Base-by-base conservation (phyloP, 495 filamentous ascomycete species). In the Lasiosphaeria miniovina region DNA sequence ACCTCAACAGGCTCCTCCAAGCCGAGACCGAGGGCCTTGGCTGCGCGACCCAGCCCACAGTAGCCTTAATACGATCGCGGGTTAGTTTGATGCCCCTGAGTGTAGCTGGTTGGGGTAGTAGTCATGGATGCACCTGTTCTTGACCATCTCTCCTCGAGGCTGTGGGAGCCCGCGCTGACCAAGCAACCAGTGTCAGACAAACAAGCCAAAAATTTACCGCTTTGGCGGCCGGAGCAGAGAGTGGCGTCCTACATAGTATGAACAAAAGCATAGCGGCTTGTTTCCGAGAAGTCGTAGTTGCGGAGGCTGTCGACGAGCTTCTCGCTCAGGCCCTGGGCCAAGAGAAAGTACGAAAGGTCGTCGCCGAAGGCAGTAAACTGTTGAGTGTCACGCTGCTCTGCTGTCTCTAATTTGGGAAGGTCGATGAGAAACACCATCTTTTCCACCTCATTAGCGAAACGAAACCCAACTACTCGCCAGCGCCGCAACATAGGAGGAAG, bases 371-470 rank as follows among this genome's bases (percentile, higher is more conserved):
- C 54, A 0, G 86, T 85, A 32, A 84, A 73, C 0, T 79, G 58
- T 3, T 74, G 64, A 4, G 65, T 61, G 1, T 61, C 52, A 9
- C 61, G 59, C 34, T 65, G 35, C 32, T 74, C 58, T 4, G 71
- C 65, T 12, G 71, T 61, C 7, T 71, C 57, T 10, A 82, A 75
- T 32, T 81, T 80, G 0, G 92, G 92, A 9, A 96, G 81, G 67
- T 96, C 92, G 60, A 96, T 90, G 5, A 96, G 69, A 63, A 96
- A 96, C 3, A 89, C 84, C 61, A 84, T 87, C 82, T 87, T 36
- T 3, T 14, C 56, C 5, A 54, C 17, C n/a, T 65, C 33, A 24
- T 24, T 24, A 24, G 24, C 24, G 24, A 65, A 61, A 31, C 53
- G 38, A 17, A 36, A 3, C 10, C 35, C 9, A 36, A 57, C 11